Evolutionary conservation across 306 rosid genomes (phyloP), one percentile per base, ranked within the genome.

Genomic region (Malus sieversii): DNA sequence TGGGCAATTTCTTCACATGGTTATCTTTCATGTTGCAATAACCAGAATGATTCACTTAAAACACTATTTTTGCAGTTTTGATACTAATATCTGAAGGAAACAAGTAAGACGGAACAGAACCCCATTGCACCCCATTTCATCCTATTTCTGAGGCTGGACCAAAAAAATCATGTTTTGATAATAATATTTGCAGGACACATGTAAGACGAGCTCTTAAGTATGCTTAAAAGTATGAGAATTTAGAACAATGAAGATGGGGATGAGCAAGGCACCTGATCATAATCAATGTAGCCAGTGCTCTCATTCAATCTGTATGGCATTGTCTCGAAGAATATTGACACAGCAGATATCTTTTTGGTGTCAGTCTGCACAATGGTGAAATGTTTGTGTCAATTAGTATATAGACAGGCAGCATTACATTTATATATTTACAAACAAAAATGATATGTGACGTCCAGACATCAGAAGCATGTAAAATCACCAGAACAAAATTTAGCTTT

Each of bases 281-380:
- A 93, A 82, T 93, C 98, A 80, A 93, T 93, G 82, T 90, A 93
- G 71, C 98, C 98, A 72, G 97, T 90, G 85, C 87, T 69, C 81
- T 89, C 97, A 80, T 91, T 77, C 87, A 91, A 88, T 75, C 97
- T 86, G 70, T 89, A 91, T n/a, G 97, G 97, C 97, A 91, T 84
- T 68, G 97, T 91, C 88, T 91, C 97, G 38, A 91, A 91, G 51
- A 78, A 89, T 67, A 91, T 88, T 18, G 95, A 91, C 65, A 91
- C 97, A 9, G 97, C 97, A 57, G 97, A 91, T 75, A 91, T 91
- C 88, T 91, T 91, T 81, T 91, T 91, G 82, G 97, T 91, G 86
- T 91, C 97, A 23, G 95, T 91, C 97, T 91, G 93, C 85, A 82
- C 38, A 71, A 78, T 77, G 66, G 55, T 40, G 53, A 38, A 67